phyloP scores from a whole-genome alignment of 495 filamentous ascomycete species.

The Penicillium daleae region DNA sequence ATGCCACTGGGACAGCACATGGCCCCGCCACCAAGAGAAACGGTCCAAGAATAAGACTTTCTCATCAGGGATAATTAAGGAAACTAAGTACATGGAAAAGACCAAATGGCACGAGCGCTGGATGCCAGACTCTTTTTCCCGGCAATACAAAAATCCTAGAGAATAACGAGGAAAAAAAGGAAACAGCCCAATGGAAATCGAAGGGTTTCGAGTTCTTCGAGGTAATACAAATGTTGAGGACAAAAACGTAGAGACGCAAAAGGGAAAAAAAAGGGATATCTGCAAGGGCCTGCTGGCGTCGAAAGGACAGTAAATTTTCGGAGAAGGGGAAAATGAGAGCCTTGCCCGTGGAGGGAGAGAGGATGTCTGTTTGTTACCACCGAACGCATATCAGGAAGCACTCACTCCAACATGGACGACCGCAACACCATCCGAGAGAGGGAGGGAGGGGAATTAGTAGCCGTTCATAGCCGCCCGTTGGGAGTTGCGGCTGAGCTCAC shows the following conservation, averaged over 20 bases:
- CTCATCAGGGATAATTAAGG: constrained; percentile 43
- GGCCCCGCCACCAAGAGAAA: not conserved
- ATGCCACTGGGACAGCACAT: not conserved
- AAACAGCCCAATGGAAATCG: constrained; percentile 16
- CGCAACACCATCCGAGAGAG: constrained; percentile 12
- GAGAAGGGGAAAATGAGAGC: constrained; percentile 17
- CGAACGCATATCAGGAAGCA: constrained; percentile 18
- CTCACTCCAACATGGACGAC: constrained; percentile 21
- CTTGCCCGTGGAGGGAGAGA: constrained; percentile 12
- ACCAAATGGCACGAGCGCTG: constrained; percentile 35
- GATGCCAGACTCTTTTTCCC: constrained; percentile 38
- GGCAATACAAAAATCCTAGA: constrained; percentile 35
- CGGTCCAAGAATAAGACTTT: constrained; percentile 25
- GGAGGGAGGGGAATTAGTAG: constrained; percentile 60
- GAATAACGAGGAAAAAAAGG: constrained; percentile 16
- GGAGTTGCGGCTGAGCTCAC: constrained; percentile 94
- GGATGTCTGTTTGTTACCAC: constrained; percentile 16
- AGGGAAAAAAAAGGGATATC: constrained; percentile 49
- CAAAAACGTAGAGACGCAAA: constrained; percentile 33
- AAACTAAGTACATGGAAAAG: constrained; percentile 49
- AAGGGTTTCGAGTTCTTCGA: constrained; percentile 19
- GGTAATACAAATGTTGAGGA: constrained; percentile 32
- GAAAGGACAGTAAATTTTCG: constrained; percentile 38
- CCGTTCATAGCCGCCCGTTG: constrained; percentile 98
- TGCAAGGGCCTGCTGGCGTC: constrained; percentile 48